Evolutionary conservation across 805 yeast species (phyloP), one percentile per base, ranked within the genome.

Genomic region (Wickerhamomyces rabaulensis): DNA sequence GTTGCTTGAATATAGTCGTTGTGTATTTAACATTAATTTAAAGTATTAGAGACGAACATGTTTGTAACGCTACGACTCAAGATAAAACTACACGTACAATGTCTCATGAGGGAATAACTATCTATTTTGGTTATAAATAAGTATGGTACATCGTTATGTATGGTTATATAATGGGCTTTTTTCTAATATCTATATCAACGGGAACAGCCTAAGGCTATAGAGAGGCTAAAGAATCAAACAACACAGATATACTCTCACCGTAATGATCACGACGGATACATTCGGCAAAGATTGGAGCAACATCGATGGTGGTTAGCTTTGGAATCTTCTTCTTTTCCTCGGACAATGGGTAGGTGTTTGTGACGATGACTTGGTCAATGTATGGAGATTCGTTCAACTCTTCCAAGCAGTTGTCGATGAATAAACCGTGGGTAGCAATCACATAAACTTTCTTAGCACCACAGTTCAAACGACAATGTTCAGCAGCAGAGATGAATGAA

Each of bases 221-320:
- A 37, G 68, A 78, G 41, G 91, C 86, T 53, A 90, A 75, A 42
- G 95, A 89, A 66, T 91, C 96, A 65, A 92, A 91, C 58, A 91
- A 71, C 19, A 91, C 96, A 37, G 96, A 87, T 52, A 92, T 91
- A 58, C 95, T 85, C 72, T 92, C 98, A 65, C 99, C 99, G 60
- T 92, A 91, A 67, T 94, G 99, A 64, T 94, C 97, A 73, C 99
- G 86, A 71, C 99, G 84, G 51, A 94, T 92, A 68, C 98, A 94
- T 73, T 94, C 99, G 31, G 98, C 98, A 62, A 94, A 87, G 45
- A 94, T 90, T 17, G 96, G 86, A 51, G 97, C 86, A 42, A 94
- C 95, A 62, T 94, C 99, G 58, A 94, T 90, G 42, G 89, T 85
- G 15, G 81, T 82, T 57, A 94, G 74, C 67, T 94, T 94, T 49